Evolutionary conservation across 768 basidiomycete species (phyloP).

Genomic region (Boletellus ananas): DNA sequence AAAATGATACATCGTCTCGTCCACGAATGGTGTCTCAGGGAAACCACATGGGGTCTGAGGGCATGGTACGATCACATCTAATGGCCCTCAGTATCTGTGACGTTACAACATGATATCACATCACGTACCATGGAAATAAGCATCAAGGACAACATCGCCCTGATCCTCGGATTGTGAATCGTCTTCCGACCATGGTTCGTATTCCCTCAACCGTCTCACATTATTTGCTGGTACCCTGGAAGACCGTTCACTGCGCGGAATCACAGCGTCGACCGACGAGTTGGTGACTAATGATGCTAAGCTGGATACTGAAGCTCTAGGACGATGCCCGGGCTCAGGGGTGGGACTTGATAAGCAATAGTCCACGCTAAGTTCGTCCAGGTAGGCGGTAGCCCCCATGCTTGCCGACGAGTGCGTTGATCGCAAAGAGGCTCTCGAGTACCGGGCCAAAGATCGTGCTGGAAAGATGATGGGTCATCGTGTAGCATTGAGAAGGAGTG

Average conservation of each 20-base stretch:
- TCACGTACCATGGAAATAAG: constrained; percentile 38
- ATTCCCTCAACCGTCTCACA: constrained; percentile 11
- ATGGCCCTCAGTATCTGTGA: constrained; percentile 2
- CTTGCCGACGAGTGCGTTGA: constrained; percentile 30
- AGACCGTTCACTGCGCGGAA: constrained; percentile 36
- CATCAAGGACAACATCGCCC: constrained; percentile 41
- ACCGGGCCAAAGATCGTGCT: constrained; percentile 19
- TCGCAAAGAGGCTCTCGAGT: constrained; percentile 29
- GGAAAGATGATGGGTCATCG: background rate
- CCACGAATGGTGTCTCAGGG: constrained; percentile 21
- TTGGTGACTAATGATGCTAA: constrained; percentile 56
- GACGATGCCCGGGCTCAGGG: constrained; percentile 13
- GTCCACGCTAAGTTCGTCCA: constrained; percentile 31
- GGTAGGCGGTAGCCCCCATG: constrained; percentile 19
- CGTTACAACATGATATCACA: background rate
- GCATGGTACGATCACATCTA: constrained; percentile 23
- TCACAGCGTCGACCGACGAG: constrained; percentile 54
- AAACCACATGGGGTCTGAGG: constrained; percentile 8
- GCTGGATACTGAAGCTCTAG: constrained; percentile 47
- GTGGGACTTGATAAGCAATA: constrained; percentile 24
- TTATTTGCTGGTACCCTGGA: constrained; percentile 9
- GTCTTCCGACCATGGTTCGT: constrained; percentile 23
- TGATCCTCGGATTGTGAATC: constrained; percentile 23
- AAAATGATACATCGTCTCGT: constrained; percentile 8
- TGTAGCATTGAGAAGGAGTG: background rate